A percentile compares a stretch with the other conserved stretches of the same genome.
Conservation (phyloP, 495 filamentous ascomycete species). For the Tuber umbilicatum region DNA sequence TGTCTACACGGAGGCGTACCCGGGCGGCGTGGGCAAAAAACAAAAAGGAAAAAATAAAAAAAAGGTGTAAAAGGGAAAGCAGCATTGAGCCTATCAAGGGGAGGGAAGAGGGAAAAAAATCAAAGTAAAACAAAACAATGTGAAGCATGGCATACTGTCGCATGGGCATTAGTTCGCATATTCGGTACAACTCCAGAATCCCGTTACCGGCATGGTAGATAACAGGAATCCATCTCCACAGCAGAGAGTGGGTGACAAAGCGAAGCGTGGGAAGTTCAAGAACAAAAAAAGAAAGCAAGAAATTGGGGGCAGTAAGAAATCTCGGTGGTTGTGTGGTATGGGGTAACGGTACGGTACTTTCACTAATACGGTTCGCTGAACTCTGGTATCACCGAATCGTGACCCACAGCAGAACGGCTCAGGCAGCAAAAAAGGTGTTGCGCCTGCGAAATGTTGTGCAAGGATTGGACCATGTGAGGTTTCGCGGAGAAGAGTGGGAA, state of each 20-base stretch:
- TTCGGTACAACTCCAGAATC: slow-evolving; percentile 1
- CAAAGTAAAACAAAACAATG: not conserved
- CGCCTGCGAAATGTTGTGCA: not conserved
- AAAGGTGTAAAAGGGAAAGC: not conserved
- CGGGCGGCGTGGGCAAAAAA: not conserved
- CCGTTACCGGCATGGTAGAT: not conserved
- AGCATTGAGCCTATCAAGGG: not conserved
- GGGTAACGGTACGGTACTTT: not conserved
- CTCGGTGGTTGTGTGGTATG: not conserved
- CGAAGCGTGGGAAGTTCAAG: not conserved
- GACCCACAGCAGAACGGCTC: not conserved
- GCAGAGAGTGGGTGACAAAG: not conserved
- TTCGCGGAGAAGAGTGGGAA: slow-evolving; percentile 1
- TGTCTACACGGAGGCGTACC: not conserved
- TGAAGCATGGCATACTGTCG: not conserved
- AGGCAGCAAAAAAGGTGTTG: not conserved
- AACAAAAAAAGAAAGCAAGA: not conserved
- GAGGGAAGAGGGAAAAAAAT: not conserved
- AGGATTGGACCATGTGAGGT: slow-evolving; percentile 1
- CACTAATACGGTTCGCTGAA: not conserved
- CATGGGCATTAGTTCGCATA: not conserved
- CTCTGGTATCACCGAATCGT: not conserved
- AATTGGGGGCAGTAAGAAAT: not conserved
- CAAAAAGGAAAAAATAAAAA: not conserved
- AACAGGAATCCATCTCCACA: not conserved